A percentile compares a stretch with the other conserved stretches of the same genome.
phyloP scores from a whole-genome alignment of 176 grass and related monocot species.

The Bolboschoenus planiculmis region DNA sequence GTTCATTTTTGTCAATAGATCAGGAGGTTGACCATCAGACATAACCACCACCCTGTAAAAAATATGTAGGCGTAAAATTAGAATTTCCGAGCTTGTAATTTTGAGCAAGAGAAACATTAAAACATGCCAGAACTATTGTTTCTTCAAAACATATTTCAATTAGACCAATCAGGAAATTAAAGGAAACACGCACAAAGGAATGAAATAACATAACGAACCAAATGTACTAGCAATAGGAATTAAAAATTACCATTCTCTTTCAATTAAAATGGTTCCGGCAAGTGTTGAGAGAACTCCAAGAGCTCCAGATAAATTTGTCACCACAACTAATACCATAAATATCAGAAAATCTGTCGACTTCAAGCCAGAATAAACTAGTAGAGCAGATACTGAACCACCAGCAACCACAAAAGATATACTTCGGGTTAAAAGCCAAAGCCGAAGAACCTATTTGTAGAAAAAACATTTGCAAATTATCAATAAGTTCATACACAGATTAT shows the following conservation, averaged over 20 bases:
- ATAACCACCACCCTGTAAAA: slow-evolving; percentile 85
- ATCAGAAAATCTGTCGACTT: slow-evolving; percentile 25
- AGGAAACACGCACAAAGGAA: not conserved
- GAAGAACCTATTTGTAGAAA: slow-evolving; percentile 39
- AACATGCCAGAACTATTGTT: not conserved
- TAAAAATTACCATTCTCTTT: slow-evolving; percentile 67
- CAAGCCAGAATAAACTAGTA: slow-evolving; percentile 41
- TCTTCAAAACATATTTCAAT: not conserved
- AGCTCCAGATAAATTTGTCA: slow-evolving; percentile 70
- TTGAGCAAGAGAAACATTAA: not conserved
- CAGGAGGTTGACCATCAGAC: slow-evolving; percentile 26
- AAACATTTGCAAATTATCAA: not conserved
- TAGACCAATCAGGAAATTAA: not conserved
- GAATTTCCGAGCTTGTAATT: not conserved
- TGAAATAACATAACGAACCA: not conserved
- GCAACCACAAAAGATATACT: slow-evolving; percentile 66
- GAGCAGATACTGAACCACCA: slow-evolving; percentile 39
- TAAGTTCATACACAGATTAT: not conserved
- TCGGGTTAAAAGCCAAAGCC: slow-evolving; percentile 57
- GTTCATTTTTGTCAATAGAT: slow-evolving; percentile 65
- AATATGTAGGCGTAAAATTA: not conserved
- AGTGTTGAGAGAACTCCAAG: slow-evolving; percentile 75
- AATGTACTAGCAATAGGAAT: not conserved
- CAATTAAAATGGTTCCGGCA: slow-evolving; percentile 77
- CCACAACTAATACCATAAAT: slow-evolving; percentile 47